These are phyloP conservation scores for Kodamaea suecica DNA, from an alignment of 1,139 yeast species.

Conservation along the genomic window DNA sequence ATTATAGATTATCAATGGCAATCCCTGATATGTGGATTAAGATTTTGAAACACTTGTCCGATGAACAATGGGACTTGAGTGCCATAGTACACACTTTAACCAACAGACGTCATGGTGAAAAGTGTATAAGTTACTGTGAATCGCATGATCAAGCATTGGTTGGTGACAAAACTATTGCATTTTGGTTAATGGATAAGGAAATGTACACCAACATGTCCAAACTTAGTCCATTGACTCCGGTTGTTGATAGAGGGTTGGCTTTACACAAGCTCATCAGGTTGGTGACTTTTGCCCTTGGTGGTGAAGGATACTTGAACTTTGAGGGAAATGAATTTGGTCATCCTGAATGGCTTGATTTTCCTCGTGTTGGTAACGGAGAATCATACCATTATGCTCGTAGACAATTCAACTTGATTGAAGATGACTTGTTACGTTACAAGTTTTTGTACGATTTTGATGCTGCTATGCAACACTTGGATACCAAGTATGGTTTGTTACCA, in stretches of 20 bases:
- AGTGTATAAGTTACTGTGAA: slow-evolving; percentile 90
- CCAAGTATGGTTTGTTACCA: slow-evolving; percentile 66
- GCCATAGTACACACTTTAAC: slow-evolving; percentile 77
- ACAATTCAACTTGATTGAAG: slow-evolving; percentile 84
- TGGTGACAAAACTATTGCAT: slow-evolving; percentile 94
- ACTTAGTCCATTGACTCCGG: slow-evolving; percentile 66
- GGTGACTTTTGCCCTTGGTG: slow-evolving; percentile 84
- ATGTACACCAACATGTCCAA: slow-evolving; percentile 96
- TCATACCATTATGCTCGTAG: slow-evolving; percentile 93
- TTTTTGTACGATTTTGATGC: slow-evolving; percentile 75
- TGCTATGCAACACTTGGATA: slow-evolving; percentile 78
- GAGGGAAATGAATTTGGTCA: slow-evolving; percentile 99
- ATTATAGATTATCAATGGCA: slow-evolving; percentile 94
- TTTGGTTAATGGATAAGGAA: slow-evolving; percentile 98
- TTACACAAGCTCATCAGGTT: slow-evolving; percentile 88
- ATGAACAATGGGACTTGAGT: slow-evolving; percentile 92
- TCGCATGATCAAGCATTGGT: slow-evolving; percentile 97
- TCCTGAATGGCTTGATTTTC: slow-evolving; percentile 98
- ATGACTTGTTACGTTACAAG: slow-evolving; percentile 74
- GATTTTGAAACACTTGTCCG: slow-evolving; percentile 73
- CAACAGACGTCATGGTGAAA: slow-evolving; percentile 85
- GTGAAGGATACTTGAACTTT: slow-evolving; percentile 92
- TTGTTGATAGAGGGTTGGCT: slow-evolving; percentile 84
- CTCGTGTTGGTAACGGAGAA: slow-evolving; percentile 82
- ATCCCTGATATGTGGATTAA: slow-evolving; percentile 99